Conservation (phyloP, 345 rosid species). For the sweet orange (Citrus sinensis) region DNA sequence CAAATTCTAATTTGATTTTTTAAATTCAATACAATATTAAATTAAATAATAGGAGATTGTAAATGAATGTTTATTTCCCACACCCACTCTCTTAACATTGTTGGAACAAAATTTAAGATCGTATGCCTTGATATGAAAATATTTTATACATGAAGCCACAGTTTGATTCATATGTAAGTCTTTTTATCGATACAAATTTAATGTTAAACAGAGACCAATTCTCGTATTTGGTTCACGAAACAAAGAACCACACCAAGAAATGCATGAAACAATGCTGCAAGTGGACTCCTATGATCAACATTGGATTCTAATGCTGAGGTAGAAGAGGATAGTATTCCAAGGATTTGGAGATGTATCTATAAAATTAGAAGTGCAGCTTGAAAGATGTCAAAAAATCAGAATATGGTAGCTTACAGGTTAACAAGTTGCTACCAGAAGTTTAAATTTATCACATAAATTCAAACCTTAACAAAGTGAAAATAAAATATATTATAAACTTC, state of each 20-base stretch:
- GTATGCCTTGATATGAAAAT: no score
- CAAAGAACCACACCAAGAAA: not conserved
- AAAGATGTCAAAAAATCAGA: not conserved
- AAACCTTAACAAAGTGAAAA: not conserved
- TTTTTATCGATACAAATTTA: no score
- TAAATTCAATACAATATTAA: no score
- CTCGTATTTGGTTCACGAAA: not conserved
- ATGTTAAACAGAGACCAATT: not conserved
- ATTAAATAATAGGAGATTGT: no score
- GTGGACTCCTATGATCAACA: not conserved
- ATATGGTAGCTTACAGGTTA: not conserved
- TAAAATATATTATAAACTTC: not conserved
- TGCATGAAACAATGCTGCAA: conserved; percentile 1
- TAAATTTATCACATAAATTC: not conserved
- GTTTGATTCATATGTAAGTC: no score
- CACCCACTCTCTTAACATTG: no score
- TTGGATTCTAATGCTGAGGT: not conserved
- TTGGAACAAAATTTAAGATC: no score
- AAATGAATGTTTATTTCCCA: no score
- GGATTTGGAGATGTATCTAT: not conserved
- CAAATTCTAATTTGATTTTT: no score
- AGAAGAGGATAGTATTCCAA: not conserved
- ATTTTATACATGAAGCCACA: no score
- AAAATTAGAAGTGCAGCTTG: not conserved
- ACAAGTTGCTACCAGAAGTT: not conserved